Percentiles rank a stretch among this genome's conserved stretches.
Evolutionary conservation across 2,329 filamentous ascomycete species (phyloP).

Genomic region (Blastomyces parvus): DNA sequence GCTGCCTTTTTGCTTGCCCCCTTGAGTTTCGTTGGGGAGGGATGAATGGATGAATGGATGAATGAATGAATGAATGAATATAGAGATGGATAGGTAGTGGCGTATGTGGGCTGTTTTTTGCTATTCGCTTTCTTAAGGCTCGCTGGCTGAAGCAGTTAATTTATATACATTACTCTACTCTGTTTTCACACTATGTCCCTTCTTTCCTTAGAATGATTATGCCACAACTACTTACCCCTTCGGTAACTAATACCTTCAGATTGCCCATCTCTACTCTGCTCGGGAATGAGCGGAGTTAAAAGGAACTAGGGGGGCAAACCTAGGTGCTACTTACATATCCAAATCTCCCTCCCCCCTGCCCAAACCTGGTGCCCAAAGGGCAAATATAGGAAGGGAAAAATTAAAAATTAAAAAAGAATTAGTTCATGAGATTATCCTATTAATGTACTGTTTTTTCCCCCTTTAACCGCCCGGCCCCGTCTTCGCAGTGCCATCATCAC

Average conservation of each 20-base stretch:
- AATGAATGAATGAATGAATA: not conserved
- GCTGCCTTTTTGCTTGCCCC: not conserved
- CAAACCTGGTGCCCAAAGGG: too few species aligned
- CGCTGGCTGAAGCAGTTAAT: too few species aligned
- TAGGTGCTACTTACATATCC: not conserved
- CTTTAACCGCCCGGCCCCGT: not conserved
- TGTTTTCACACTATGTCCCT: too few species aligned
- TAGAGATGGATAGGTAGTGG: not conserved
- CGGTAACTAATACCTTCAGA: too few species aligned
- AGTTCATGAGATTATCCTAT: not conserved
- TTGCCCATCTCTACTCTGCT: too few species aligned
- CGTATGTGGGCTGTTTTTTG: too few species aligned
- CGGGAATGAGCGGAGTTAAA: too few species aligned
- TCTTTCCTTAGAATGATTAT: too few species aligned
- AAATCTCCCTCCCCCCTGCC: not conserved
- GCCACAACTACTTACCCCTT: too few species aligned
- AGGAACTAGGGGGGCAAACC: too few species aligned
- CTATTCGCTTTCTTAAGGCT: too few species aligned
- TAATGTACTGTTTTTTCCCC: not conserved
- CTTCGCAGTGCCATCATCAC: constrained; percentile 3
- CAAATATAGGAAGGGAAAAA: not conserved
- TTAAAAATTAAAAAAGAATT: not conserved
- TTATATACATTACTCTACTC: too few species aligned
- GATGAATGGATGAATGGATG: not conserved
- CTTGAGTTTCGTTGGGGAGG: not conserved